Conservation (phyloP, 2,329 filamentous ascomycete genomes). For the Pseudopyrenochaeta lycopersici region DNA sequence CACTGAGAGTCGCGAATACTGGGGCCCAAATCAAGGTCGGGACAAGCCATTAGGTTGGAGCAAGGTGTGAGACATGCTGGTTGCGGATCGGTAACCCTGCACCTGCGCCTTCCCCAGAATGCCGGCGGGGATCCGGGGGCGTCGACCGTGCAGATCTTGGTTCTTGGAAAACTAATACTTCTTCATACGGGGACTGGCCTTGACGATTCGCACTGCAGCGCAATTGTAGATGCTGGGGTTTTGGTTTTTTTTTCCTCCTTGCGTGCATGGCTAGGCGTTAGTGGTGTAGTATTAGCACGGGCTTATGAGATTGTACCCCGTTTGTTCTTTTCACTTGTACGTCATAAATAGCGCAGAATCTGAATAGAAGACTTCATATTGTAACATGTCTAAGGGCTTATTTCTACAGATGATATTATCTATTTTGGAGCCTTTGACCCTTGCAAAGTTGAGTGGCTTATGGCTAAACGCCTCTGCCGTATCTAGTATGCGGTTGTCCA, state of each 20-base stretch:
- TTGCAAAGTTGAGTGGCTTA: background rate
- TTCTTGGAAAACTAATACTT: background rate
- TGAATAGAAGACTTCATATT: background rate
- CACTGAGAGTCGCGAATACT: conserved; percentile 47
- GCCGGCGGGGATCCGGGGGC: conserved; percentile 23
- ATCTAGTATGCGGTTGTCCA: background rate
- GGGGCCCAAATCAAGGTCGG: conserved; percentile 48
- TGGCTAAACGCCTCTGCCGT: background rate
- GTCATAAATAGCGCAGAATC: background rate
- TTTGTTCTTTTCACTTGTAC: background rate
- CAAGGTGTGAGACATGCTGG: conserved; percentile 36
- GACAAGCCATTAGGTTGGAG: conserved; percentile 45
- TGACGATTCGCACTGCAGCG: background rate
- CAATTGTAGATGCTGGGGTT: background rate
- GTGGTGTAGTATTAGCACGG: background rate
- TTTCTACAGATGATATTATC: background rate
- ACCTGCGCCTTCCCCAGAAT: conserved; percentile 10
- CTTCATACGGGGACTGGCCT: conserved; percentile 1
- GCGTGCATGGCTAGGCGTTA: conserved; percentile 12
- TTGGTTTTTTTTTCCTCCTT: no score
- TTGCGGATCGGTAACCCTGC: conserved; percentile 2
- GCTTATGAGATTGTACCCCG: background rate
- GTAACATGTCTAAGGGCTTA: background rate
- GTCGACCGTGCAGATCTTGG: background rate
- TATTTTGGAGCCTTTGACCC: background rate